phyloP scores from a whole-genome alignment of 2,329 filamentous ascomycete species.

The Venturia aucupariae region DNA sequence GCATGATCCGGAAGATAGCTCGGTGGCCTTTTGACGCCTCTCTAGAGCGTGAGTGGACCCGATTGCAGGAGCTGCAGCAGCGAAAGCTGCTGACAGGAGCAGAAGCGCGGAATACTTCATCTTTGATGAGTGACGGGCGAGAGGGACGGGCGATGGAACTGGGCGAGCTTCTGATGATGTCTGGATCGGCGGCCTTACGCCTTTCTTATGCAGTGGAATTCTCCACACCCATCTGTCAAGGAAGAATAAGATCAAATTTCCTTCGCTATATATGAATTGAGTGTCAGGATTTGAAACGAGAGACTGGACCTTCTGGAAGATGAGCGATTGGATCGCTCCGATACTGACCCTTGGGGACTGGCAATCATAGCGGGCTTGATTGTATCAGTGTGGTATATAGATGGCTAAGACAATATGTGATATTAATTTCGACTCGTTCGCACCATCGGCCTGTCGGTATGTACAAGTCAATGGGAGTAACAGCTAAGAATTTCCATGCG shows the following conservation, averaged over 20 bases:
- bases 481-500: background rate
- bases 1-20: conserved; percentile 29
- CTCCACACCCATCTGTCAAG: background rate
- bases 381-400: background rate
- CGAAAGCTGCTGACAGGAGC: background rate
- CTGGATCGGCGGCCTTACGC: background rate
- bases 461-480: background rate
- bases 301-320: background rate
- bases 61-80: conserved; percentile 1
- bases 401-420: background rate
- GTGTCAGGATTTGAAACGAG: background rate
- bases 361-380: background rate
- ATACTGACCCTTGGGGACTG: background rate
- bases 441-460: background rate
- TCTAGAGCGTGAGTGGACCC: background rate
- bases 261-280: background rate
- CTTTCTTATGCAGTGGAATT: background rate
- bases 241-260: background rate
- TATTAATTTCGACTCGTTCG: background rate
- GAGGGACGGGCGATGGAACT: background rate
- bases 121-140: background rate
- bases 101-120: background rate
- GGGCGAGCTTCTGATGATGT: background rate
- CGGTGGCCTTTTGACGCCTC: conserved; percentile 21
- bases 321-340: background rate